These are phyloP conservation scores for Acacia melanoxylon DNA, from an alignment of 306 rosid species.

Conservation along the genomic window DNA sequence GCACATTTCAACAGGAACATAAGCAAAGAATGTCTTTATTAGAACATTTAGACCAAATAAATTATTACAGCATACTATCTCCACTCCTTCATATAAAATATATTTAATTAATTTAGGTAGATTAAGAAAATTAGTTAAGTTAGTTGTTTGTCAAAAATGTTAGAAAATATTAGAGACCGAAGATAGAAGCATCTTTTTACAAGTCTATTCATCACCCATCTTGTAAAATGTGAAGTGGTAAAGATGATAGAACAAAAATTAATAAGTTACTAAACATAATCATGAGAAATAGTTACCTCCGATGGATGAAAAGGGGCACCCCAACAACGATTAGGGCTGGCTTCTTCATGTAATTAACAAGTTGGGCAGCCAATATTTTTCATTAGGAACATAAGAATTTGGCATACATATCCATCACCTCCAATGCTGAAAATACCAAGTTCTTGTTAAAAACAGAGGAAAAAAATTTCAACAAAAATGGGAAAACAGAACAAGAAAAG, in stretches of 20 bases:
- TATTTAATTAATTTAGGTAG: no score
- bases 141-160: no score
- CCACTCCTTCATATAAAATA: no score
- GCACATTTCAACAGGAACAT: no score
- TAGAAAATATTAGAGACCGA: no score
- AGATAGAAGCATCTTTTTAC: neutral
- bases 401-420: neutral
- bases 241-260: neutral
- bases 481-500: neutral
- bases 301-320: neutral
- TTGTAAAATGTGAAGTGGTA: neutral
- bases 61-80: neutral
- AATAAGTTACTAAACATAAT: conserved; percentile 8
- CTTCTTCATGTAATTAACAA: no score
- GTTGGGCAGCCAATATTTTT: no score
- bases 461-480: neutral
- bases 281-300: neutral
- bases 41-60: no score
- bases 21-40: no score
- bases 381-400: neutral
- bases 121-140: no score
- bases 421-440: neutral
- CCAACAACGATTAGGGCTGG: neutral
- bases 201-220: conserved; percentile 15
- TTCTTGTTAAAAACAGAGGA: no score